Base-by-base conservation (phyloP, 163 green algal species). In the Scenedesmus sp. region DNA sequence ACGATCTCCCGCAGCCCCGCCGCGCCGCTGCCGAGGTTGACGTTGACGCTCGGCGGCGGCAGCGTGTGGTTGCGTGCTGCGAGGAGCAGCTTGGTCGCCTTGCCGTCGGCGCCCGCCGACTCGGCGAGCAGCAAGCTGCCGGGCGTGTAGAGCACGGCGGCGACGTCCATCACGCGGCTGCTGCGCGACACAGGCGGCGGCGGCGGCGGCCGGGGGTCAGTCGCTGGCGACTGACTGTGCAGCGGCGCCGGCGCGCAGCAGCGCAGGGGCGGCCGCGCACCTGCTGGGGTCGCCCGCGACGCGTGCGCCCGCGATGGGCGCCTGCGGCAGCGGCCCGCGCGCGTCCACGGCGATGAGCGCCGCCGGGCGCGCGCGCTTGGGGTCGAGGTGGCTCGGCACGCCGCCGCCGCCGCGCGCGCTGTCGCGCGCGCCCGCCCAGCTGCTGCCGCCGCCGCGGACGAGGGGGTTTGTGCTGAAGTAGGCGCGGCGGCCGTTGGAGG, bases 401-500 rank as follows among this genome's bases (percentile, higher is more conserved):
- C 72, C 36, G 63, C 48, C 57, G 50, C 67, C n/a, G 15, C 28
- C 24, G 24, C 63, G 18, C 60, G 63, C 14, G 26, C 60, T 24
- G 64, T 29, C 31, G 64, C 50, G 17, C 45, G 42, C 56, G 64
- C 64, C n/a, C 45, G 36, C 36, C 24, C 18, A 54, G 47, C 65
- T 50, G 60, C 62, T 45, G n/a, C n/a, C n/a, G 44, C 29, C 36
- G 9, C 31, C 54, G 28, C 44, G 39, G 14, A 50, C 75, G 20
- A 18, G 18, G 6, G 29, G 33, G 53, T 44, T 72, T 4, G 83
- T 89, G 33, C 83, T 83, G 77, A 95, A 94, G 85, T 94, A 98
- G 3, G 97, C 87, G 28, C 95, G 86, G 1, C 93, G 83, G 20
- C 92, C 95, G 71, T 98, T 93, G 11, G 91, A 85, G 1, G 91